Evolutionary conservation across 2,329 filamentous ascomycete species (phyloP).

Genomic region (Xylaria digitata): DNA sequence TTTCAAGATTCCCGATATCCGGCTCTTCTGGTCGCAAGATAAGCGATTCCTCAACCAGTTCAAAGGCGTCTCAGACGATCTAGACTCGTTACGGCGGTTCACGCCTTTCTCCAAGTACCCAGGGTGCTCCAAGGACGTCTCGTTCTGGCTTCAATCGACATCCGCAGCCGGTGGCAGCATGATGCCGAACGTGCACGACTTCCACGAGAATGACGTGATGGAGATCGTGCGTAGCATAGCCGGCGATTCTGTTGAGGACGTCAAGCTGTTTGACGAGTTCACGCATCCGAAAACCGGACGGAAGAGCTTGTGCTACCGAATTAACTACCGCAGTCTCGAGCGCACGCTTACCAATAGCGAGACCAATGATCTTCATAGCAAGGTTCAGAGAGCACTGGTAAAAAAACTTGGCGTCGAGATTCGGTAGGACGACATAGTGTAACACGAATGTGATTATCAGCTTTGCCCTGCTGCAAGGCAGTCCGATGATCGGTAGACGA

Average conservation of each 20-base stretch:
- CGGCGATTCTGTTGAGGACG: slow-evolving; percentile 89
- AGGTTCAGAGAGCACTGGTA: slow-evolving; percentile 73
- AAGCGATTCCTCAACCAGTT: slow-evolving; percentile 90
- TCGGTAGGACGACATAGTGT: slow-evolving; percentile 58
- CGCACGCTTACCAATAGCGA: slow-evolving; percentile 87
- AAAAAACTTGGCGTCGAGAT: slow-evolving; percentile 82
- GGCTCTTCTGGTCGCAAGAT: slow-evolving; percentile 94
- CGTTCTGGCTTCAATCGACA: slow-evolving; percentile 81
- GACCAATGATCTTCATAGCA: slow-evolving; percentile 78
- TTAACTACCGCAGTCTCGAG: slow-evolving; percentile 94
- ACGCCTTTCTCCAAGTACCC: slow-evolving; percentile 92
- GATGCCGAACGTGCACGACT: slow-evolving; percentile 58
- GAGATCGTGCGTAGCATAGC: slow-evolving; percentile 87
- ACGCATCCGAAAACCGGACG: slow-evolving; percentile 85
- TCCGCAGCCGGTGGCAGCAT: slow-evolving; percentile 61
- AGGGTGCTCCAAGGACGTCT: slow-evolving; percentile 88
- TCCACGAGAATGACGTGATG: slow-evolving; percentile 98
- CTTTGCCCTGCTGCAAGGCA: slow-evolving; percentile 14
- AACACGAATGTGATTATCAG: not conserved
- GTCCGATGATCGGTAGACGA: not conserved
- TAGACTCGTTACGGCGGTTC: slow-evolving; percentile 70
- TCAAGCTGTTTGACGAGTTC: slow-evolving; percentile 86
- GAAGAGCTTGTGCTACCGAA: slow-evolving; percentile 88
- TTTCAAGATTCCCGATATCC: slow-evolving; percentile 95
- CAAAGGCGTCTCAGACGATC: slow-evolving; percentile 65